These are phyloP conservation scores for Coemansia sp. DNA, from an alignment of 192 early-diverging fungal species.

Conservation along the genomic window DNA sequence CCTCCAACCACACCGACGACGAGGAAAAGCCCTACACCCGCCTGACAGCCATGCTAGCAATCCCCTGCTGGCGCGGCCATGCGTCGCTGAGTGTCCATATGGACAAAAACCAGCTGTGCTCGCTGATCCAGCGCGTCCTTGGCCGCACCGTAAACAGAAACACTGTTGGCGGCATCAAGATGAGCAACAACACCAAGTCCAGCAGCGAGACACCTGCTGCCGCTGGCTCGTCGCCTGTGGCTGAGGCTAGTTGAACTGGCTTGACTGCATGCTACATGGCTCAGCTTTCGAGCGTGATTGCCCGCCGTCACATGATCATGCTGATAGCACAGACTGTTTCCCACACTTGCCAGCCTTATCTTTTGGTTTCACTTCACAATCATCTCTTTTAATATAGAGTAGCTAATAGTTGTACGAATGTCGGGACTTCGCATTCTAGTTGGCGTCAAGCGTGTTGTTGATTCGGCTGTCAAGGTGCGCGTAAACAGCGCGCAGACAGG, in stretches of 20 bases:
- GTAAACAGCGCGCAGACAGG: conserved; percentile 83
- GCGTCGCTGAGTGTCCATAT: conserved; percentile 74
- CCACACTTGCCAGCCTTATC: neutral
- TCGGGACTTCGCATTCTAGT: conserved; percentile 79
- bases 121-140: conserved; percentile 56
- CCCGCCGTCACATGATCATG: too few relatives aligned
- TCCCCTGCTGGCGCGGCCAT: conserved; percentile 76
- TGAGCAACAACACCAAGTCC: conserved; percentile 44
- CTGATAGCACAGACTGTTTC: too few relatives aligned
- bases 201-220: conserved; percentile 4
- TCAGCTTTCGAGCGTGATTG: too few relatives aligned
- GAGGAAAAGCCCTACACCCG: conserved; percentile 42
- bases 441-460: conserved; percentile 94
- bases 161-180: conserved; percentile 19
- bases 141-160: conserved; percentile 37
- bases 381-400: neutral
- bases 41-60: conserved; percentile 52
- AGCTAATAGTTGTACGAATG: conserved; percentile 15
- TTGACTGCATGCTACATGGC: neutral
- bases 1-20: conserved; percentile 24
- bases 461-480: conserved; percentile 98
- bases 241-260: neutral
- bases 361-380: neutral
- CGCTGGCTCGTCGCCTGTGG: neutral
- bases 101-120: conserved; percentile 73